Conservation (phyloP, 495 filamentous ascomycete species). For the Penicillium canescens region DNA sequence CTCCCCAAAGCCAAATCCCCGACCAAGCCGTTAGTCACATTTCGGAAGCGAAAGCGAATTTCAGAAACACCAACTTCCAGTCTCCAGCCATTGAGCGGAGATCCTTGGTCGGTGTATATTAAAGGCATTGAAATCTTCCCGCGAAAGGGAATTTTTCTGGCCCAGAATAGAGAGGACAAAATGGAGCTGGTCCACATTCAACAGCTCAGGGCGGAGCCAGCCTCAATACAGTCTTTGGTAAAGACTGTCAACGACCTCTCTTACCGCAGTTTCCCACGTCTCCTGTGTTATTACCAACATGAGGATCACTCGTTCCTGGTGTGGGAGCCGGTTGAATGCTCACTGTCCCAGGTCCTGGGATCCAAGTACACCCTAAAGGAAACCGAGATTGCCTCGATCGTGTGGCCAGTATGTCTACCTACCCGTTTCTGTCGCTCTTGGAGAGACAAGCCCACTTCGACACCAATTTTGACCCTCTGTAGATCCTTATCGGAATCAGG, state of each 20-base stretch:
- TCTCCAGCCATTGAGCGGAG: too few species aligned
- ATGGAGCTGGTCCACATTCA: conserved; percentile 3
- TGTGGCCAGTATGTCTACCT: background rate
- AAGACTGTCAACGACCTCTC: background rate
- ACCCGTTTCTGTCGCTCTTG: background rate
- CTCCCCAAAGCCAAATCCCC: too few species aligned
- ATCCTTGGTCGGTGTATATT: too few species aligned
- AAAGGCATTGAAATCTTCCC: conserved; percentile 2
- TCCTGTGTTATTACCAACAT: background rate
- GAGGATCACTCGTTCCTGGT: background rate
- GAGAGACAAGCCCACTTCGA: too few species aligned
- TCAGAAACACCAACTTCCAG: too few species aligned
- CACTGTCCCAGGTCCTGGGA: conserved; percentile 1
- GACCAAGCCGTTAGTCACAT: too few species aligned
- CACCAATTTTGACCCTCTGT: background rate
- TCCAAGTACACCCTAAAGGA: background rate
- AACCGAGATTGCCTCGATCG: conserved; percentile 1
- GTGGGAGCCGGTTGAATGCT: conserved; percentile 4
- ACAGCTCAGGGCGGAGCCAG: background rate
- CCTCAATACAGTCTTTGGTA: background rate
- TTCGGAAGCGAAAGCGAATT: too few species aligned
- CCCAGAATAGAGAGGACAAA: background rate
- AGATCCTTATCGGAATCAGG: conserved; percentile 2
- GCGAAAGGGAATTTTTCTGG: background rate
- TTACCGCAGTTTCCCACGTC: background rate